Conservation (phyloP, 805 yeast species). For the Ogataea corticis region DNA sequence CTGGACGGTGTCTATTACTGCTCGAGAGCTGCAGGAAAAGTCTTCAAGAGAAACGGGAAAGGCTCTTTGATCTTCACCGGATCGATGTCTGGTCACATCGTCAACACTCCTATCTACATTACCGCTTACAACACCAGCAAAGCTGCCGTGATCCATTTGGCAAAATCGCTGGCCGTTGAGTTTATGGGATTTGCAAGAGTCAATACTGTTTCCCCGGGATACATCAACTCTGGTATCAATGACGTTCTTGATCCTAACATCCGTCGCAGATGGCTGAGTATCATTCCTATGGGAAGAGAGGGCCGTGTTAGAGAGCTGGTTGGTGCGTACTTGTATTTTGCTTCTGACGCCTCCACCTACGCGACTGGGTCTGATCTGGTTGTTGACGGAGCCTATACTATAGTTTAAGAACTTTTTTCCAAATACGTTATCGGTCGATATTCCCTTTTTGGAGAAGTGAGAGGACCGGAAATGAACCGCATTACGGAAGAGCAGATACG, state of each 20-base stretch:
- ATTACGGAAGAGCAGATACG: too few relatives aligned
- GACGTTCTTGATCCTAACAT: conserved; percentile 25
- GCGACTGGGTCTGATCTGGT: conserved; percentile 51
- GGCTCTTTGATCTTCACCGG: conserved; percentile 56
- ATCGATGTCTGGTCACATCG: conserved; percentile 56
- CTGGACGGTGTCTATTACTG: conserved; percentile 51
- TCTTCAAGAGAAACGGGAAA: conserved; percentile 45
- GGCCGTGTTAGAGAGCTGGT: conserved; percentile 49
- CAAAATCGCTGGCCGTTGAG: conserved; percentile 48
- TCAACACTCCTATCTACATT: conserved; percentile 52
- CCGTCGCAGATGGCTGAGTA: conserved; percentile 31
- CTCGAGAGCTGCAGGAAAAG: conserved; percentile 48
- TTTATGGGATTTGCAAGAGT: conserved; percentile 52
- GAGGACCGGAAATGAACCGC: background rate
- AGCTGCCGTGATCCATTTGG: conserved; percentile 49
- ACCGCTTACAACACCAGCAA: conserved; percentile 51
- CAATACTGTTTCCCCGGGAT: conserved; percentile 29
- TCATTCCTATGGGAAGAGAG: conserved; percentile 50
- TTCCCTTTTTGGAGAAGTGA: background rate
- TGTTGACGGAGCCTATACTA: conserved; percentile 53
- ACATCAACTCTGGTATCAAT: conserved; percentile 40
- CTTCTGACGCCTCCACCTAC: conserved; percentile 52
- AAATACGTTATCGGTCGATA: background rate
- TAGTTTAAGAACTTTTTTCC: conserved; percentile 25
- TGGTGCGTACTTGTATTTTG: conserved; percentile 54